Conservation (phyloP, 306 rosid species). For the Cucurbita pepo region DNA sequence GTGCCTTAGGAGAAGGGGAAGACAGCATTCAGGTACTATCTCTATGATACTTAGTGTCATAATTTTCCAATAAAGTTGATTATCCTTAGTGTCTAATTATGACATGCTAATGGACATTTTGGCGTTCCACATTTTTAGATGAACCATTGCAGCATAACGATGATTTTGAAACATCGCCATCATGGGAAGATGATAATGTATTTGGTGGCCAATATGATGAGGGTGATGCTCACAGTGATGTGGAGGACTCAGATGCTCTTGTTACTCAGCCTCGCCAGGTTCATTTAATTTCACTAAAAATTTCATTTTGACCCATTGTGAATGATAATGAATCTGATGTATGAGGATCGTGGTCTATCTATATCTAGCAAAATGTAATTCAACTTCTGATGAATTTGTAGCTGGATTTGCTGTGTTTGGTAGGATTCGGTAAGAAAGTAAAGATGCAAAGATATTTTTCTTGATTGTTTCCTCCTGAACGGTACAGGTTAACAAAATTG, state of each 20-base stretch:
- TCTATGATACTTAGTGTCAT: neutral
- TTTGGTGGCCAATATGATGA: conserved; percentile 45
- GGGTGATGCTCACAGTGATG: conserved; percentile 45
- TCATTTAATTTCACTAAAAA: neutral
- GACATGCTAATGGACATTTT: neutral
- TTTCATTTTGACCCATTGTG: neutral
- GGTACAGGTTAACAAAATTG: conserved; percentile 69
- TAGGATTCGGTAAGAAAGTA: neutral
- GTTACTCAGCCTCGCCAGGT: conserved; percentile 94
- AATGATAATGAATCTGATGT: neutral
- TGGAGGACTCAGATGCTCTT: conserved; percentile 56
- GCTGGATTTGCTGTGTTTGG: neutral
- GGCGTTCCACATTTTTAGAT: conserved; percentile 22
- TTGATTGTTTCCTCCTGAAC: conserved; percentile 13
- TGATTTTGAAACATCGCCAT: conserved; percentile 32
- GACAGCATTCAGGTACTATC: conserved; percentile 44
- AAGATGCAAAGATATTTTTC: neutral
- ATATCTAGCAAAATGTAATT: neutral
- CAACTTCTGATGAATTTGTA: neutral
- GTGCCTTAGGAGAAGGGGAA: conserved; percentile 58
- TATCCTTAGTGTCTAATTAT: neutral
- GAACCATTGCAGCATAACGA: conserved; percentile 35
- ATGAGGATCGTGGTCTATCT: neutral
- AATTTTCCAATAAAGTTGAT: neutral
- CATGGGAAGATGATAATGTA: conserved; percentile 47